Conservation (phyloP, 2,329 filamentous ascomycete genomes). For the Xylariales sp. region DNA sequence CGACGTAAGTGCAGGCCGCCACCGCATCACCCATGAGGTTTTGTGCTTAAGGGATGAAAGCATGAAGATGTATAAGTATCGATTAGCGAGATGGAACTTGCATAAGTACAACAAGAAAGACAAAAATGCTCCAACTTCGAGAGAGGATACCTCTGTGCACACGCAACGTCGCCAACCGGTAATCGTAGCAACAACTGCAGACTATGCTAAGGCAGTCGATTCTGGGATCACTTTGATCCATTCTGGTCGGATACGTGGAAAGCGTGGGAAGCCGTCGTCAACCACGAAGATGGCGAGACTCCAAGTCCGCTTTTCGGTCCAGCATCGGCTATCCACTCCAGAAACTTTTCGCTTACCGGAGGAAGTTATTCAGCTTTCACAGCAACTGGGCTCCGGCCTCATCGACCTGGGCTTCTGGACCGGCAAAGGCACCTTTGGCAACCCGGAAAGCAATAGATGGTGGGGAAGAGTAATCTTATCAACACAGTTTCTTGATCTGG, state of each 20-base stretch:
- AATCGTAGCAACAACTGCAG: not conserved
- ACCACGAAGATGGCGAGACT: not conserved
- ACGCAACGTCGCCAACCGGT: not conserved
- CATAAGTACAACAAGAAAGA: conserved; percentile 6
- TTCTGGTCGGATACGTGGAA: not conserved
- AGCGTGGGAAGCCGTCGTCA: not conserved
- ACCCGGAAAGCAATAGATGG: conserved; percentile 5
- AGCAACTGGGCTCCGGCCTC: not conserved
- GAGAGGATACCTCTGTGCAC: not conserved
- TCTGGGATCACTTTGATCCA: not conserved
- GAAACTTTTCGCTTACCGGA: conserved; percentile 2
- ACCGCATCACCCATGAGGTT: not conserved
- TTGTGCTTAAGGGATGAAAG: not conserved
- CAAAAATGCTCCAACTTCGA: not conserved
- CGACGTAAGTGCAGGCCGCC: conserved; percentile 6
- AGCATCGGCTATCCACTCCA: not conserved
- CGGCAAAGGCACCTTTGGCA: not conserved
- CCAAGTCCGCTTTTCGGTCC: too few relatives aligned
- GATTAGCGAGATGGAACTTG: conserved; percentile 3
- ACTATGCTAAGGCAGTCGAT: not conserved
- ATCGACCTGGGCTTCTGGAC: conserved; percentile 1
- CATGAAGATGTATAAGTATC: conserved; percentile 8
- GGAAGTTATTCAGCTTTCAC: conserved; percentile 4
- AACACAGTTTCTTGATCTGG: conserved; percentile 2
- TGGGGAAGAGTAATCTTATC: not conserved